Evolutionary conservation across 306 rosid species (phyloP).

Genomic region (Fragaria ananassa): DNA sequence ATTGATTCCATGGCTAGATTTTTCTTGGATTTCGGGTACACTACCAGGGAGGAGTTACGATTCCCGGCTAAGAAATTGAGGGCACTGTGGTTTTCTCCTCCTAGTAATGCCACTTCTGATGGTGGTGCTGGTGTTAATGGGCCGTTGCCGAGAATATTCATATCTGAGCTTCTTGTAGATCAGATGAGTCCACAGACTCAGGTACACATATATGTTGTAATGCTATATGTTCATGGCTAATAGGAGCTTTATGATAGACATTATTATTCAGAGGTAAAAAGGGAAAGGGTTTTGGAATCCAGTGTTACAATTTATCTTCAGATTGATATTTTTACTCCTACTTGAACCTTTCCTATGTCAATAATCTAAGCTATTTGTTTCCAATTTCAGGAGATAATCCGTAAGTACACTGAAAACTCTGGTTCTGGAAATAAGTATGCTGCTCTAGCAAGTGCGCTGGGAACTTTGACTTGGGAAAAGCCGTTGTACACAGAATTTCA

Average conservation of each 20-base stretch:
- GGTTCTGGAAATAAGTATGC: conserved; percentile 66
- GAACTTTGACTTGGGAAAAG: conserved; percentile 73
- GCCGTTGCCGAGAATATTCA: conserved; percentile 83
- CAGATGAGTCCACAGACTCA: conserved; percentile 77
- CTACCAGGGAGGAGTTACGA: conserved; percentile 57
- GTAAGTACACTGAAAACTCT: conserved; percentile 59
- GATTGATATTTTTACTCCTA: neutral
- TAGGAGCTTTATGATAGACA: neutral
- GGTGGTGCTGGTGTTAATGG: conserved; percentile 59
- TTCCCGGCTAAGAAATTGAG: conserved; percentile 81
- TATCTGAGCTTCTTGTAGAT: conserved; percentile 90
- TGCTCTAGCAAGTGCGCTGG: conserved; percentile 79
- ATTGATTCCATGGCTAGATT: conserved; percentile 74
- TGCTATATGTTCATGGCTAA: neutral
- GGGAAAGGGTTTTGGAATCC: neutral
- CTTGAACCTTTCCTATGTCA: neutral
- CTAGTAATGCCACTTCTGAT: conserved; percentile 31
- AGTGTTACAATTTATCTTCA: neutral
- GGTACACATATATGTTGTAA: conserved; percentile 37
- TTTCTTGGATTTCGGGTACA: conserved; percentile 83
- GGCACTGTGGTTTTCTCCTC: conserved; percentile 96
- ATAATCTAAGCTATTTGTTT: conserved; percentile 6
- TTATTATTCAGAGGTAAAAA: neutral
- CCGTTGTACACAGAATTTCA: conserved; percentile 74
- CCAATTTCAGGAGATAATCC: conserved; percentile 60